These are phyloP conservation scores for Ustilago hordei DNA, from an alignment of 1,284 basidiomycete genomes.

Conservation along the genomic window DNA sequence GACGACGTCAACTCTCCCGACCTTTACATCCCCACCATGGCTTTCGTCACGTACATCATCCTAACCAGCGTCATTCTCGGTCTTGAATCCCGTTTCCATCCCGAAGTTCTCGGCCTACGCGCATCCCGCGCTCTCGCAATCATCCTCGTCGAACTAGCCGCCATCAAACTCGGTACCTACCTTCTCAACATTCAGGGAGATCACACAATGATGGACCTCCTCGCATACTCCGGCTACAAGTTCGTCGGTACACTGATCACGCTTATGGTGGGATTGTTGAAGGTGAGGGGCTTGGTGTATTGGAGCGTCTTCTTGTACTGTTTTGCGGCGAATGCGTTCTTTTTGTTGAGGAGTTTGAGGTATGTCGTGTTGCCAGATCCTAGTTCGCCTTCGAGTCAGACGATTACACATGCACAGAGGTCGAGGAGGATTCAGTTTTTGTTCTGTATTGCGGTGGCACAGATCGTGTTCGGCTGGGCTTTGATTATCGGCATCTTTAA, in stretches of 20 bases:
- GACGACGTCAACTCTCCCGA: constrained; percentile 97
- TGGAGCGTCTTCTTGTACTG: constrained; percentile 82
- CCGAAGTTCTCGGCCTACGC: constrained; percentile 87
- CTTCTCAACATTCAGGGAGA: constrained; percentile 84
- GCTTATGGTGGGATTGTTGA: constrained; percentile 54
- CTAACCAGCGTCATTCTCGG: constrained; percentile 84
- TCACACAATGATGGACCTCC: constrained; percentile 74
- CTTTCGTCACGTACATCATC: constrained; percentile 93
- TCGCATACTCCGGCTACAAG: constrained; percentile 91
- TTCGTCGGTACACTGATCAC: constrained; percentile 76
- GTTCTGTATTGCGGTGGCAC: constrained; percentile 78
- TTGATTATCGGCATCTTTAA: constrained; percentile 63
- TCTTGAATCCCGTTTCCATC: constrained; percentile 84
- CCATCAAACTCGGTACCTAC: constrained; percentile 91
- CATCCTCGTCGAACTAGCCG: constrained; percentile 78
- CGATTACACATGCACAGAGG: constrained; percentile 83
- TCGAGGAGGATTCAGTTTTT: constrained; percentile 85
- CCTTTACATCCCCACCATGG: constrained; percentile 96
- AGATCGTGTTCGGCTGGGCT: constrained; percentile 73
- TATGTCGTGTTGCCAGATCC: constrained; percentile 86
- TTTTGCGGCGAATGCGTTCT: constrained; percentile 90
- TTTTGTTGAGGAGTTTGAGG: constrained; percentile 81
- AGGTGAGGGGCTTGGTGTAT: constrained; percentile 75
- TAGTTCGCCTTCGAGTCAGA: constrained; percentile 72
- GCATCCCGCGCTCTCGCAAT: constrained; percentile 78